Evolutionary conservation across 2,329 filamentous ascomycete genomes (phyloP).

Genomic region (Neodidymelliopsis sp.): DNA sequence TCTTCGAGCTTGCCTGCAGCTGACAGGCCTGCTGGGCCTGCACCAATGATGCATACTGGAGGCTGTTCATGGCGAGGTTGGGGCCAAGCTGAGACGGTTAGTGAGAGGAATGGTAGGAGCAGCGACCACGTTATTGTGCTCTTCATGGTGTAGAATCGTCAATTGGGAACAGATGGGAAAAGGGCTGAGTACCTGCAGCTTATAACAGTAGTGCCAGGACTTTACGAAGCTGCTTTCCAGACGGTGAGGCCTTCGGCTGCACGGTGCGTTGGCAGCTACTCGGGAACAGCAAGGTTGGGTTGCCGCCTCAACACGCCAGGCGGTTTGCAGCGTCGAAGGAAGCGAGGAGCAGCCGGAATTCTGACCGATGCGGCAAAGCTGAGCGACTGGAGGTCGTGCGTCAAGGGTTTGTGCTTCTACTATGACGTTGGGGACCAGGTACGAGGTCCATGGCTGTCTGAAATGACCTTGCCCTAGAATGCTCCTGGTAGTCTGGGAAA

Average conservation of each 20-base stretch:
- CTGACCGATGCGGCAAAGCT: constrained; percentile 25
- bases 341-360: constrained; percentile 29
- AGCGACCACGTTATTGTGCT: constrained; percentile 32
- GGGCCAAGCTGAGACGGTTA: constrained; percentile 38
- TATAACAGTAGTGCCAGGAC: constrained; percentile 31
- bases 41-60: constrained; percentile 50
- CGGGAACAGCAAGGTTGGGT: constrained; percentile 29
- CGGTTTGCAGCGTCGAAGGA: constrained; percentile 28
- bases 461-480: constrained; percentile 18
- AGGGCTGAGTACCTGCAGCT: constrained; percentile 33
- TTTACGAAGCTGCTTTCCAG: constrained; percentile 22
- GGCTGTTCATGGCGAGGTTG: constrained; percentile 30
- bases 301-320: constrained; percentile 40
- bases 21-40: constrained; percentile 47
- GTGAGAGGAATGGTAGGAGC: constrained; percentile 31
- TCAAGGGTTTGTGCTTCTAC: constrained; percentile 35
- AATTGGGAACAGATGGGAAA: constrained; percentile 27
- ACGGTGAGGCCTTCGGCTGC: constrained; percentile 35
- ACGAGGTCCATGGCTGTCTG: constrained; percentile 21
- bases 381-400: constrained; percentile 32
- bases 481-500: constrained; percentile 36
- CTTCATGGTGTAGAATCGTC: constrained; percentile 25
- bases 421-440: constrained; percentile 36
- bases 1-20: constrained; percentile 43
- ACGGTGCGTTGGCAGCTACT: constrained; percentile 47